Conservation (phyloP, 2,329 filamentous ascomycete species). For the Colletotrichum ledebouriae region DNA sequence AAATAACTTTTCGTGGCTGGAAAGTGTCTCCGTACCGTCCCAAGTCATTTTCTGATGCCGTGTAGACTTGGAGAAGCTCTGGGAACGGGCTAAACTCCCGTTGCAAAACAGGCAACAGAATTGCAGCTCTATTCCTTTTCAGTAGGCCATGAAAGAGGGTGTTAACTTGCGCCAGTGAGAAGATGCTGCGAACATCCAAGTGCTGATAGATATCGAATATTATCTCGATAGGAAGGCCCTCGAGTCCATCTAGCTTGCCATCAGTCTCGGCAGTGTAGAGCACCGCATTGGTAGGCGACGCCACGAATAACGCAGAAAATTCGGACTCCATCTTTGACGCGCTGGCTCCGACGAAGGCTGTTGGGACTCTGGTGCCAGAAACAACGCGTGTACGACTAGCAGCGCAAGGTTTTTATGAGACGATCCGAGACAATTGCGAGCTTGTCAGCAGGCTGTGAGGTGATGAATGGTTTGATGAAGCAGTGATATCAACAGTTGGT, state of each 20-base stretch:
- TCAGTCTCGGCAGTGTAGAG: background rate
- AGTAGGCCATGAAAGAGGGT: constrained; percentile 58
- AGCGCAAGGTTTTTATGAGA: too few relatives aligned
- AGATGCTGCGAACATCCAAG: constrained; percentile 58
- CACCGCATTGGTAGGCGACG: background rate
- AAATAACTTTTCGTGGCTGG: constrained; percentile 55
- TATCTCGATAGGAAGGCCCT: constrained; percentile 60
- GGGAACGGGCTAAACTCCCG: constrained; percentile 60
- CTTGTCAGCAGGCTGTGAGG: background rate
- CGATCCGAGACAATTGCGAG: too few relatives aligned
- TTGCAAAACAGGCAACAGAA: constrained; percentile 59
- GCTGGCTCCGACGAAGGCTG: too few relatives aligned
- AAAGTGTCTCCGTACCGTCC: constrained; percentile 51
- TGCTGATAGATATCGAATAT: constrained; percentile 62
- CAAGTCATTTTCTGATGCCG: constrained; percentile 56
- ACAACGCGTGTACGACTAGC: too few relatives aligned
- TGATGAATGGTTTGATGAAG: background rate
- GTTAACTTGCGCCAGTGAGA: constrained; percentile 54
- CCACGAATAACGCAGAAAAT: constrained; percentile 29
- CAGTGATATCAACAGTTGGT: background rate
- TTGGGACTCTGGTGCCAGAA: too few relatives aligned
- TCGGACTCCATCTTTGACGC: constrained; percentile 19
- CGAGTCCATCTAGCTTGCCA: constrained; percentile 44
- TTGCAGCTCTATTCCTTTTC: constrained; percentile 53
- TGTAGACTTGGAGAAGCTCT: constrained; percentile 62